phyloP scores from a whole-genome alignment of 306 rosid genomes.

The Trichosanthes cucumerina region DNA sequence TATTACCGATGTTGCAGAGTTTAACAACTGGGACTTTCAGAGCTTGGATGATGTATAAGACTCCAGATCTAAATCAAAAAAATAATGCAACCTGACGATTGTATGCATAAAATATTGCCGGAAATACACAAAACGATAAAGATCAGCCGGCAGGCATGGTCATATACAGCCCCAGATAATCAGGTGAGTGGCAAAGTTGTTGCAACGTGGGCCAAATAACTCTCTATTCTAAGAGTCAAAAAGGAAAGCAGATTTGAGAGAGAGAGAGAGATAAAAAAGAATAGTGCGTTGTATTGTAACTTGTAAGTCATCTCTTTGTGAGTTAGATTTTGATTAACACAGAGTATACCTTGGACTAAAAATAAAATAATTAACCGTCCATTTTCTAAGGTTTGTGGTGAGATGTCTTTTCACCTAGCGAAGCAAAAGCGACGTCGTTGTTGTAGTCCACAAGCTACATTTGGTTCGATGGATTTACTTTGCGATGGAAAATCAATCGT shows the following conservation, averaged over 20 bases:
- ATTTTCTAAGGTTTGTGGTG: background rate
- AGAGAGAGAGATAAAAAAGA: background rate
- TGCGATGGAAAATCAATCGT: background rate
- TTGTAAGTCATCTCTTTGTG: background rate
- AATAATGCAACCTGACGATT: background rate
- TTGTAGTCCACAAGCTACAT: background rate
- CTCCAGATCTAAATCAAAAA: background rate
- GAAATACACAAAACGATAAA: background rate
- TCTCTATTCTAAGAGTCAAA: background rate
- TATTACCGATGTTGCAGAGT: background rate
- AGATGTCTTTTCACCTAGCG: background rate
- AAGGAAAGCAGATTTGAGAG: background rate
- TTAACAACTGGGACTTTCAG: background rate
- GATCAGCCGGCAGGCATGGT: background rate
- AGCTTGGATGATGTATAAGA: background rate
- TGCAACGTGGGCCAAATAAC: conserved; percentile 1
- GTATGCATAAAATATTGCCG: conserved; percentile 4
- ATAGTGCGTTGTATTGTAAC: background rate
- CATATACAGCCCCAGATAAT: background rate
- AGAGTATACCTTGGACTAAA: background rate
- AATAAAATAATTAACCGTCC: background rate
- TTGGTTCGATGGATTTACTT: background rate
- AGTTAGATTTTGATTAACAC: background rate
- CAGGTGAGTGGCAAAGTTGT: background rate
- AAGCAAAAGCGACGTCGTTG: background rate